phyloP scores from a whole-genome alignment of 2,329 filamentous ascomycete species.

The Cladorrhinum sp. region DNA sequence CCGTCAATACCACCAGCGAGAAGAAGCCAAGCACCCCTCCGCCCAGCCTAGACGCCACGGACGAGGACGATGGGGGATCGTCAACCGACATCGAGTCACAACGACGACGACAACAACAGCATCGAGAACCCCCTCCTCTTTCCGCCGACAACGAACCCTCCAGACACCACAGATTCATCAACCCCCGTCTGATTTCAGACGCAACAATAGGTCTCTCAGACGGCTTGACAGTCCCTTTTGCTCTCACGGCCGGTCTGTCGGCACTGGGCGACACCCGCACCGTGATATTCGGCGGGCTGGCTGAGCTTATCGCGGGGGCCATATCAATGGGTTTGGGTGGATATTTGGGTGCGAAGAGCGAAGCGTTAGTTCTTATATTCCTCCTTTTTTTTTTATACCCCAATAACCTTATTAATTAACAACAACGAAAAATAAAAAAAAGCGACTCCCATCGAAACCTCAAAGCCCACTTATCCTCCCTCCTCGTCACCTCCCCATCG shows the following conservation, averaged over 20 bases:
- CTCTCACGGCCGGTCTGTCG: conserved; percentile 70
- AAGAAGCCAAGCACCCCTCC: background rate
- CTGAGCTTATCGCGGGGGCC: conserved; percentile 71
- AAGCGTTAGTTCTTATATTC: background rate
- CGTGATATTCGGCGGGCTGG: conserved; percentile 69
- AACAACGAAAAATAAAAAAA: background rate
- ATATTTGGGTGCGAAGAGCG: conserved; percentile 55
- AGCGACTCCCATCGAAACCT: too few species aligned
- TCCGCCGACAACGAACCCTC: too few species aligned
- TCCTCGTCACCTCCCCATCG: too few species aligned
- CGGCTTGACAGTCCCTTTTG: conserved; percentile 76
- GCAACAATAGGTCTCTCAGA: conserved; percentile 67
- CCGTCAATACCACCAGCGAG: background rate
- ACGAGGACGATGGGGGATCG: background rate
- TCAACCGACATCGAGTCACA: background rate
- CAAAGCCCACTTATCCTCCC: too few species aligned
- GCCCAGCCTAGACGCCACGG: too few species aligned
- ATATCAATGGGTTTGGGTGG: conserved; percentile 77
- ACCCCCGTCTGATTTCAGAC: conserved; percentile 5
- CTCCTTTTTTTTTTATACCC: background rate
- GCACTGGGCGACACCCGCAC: conserved; percentile 62
- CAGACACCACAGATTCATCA: background rate
- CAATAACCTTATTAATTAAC: background rate
- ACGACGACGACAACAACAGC: too few species aligned
- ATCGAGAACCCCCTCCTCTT: background rate